Evolutionary conservation across 148 eudicot species (phyloP).

Genomic region (Camellia granthamiana): DNA sequence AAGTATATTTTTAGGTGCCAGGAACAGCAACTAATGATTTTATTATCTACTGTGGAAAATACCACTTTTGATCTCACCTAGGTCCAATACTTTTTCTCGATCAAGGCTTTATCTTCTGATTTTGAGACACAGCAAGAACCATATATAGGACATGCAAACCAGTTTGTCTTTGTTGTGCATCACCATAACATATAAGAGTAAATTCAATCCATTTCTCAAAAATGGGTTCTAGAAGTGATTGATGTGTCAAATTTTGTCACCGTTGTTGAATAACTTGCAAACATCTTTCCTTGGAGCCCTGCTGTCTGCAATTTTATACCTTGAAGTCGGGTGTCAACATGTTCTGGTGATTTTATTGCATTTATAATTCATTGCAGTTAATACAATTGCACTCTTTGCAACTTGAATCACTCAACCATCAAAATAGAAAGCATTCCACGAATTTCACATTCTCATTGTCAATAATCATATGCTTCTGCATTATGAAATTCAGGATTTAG

Average conservation of each 20-base stretch:
- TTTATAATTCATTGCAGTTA: not conserved
- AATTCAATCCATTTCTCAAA: not conserved
- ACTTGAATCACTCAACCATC: not conserved
- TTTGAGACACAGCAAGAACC: not conserved
- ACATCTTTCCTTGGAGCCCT: not conserved
- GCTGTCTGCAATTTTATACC: slow-evolving; percentile 3
- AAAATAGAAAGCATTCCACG: not conserved
- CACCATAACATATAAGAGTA: not conserved
- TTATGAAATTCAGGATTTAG: not conserved
- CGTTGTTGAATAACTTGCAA: not conserved
- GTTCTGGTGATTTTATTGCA: not conserved
- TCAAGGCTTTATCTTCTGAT: not conserved
- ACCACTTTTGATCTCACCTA: slow-evolving; percentile 7
- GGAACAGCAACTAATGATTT: not conserved
- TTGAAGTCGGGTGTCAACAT: not conserved
- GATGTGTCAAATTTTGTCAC: not conserved
- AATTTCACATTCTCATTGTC: slow-evolving; percentile 7
- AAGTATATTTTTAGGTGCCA: not conserved
- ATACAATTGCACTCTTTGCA: not conserved
- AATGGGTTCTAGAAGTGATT: not conserved
- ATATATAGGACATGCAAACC: not conserved
- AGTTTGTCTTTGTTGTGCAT: not conserved
- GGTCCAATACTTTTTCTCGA: not conserved
- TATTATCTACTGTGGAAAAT: not conserved
- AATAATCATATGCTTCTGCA: not conserved